Evolutionary conservation across 2,329 filamentous ascomycete genomes (phyloP).

Genomic region (Microcera coccophila): DNA sequence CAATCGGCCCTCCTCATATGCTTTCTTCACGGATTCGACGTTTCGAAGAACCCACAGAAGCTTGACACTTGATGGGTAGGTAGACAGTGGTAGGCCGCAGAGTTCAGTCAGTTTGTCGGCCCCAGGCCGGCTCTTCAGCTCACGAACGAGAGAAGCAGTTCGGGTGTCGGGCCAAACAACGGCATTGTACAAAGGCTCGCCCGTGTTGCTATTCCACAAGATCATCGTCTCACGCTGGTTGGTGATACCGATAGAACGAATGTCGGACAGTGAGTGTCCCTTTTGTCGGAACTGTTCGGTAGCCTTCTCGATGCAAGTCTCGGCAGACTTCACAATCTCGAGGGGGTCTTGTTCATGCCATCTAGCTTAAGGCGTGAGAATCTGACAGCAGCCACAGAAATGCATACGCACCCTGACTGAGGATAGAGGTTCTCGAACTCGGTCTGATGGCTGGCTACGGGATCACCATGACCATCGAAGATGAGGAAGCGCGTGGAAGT

Average conservation of each 20-base stretch:
- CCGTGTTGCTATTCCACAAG: constrained; percentile 77
- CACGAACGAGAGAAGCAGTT: constrained; percentile 66
- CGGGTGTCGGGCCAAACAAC: constrained; percentile 90
- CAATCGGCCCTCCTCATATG: constrained; percentile 71
- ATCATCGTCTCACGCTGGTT: constrained; percentile 88
- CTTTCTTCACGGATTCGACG: constrained; percentile 61
- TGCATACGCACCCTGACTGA: constrained; percentile 66
- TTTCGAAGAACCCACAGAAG: constrained; percentile 78
- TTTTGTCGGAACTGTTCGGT: constrained; percentile 66
- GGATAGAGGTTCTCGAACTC: constrained; percentile 84
- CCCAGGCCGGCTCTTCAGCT: constrained; percentile 64
- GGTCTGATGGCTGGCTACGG: constrained; percentile 78
- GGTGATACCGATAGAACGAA: constrained; percentile 78
- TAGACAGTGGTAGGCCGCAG: constrained; percentile 80
- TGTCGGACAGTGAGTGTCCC: constrained; percentile 63
- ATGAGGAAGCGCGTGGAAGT: constrained; percentile 88
- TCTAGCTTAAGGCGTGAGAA: constrained; percentile 39
- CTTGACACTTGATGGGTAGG: constrained; percentile 84
- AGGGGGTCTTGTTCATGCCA: constrained; percentile 88
- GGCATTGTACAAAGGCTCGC: constrained; percentile 76
- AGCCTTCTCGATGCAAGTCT: constrained; percentile 75
- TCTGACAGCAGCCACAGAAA: neutral
- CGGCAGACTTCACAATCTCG: constrained; percentile 70
- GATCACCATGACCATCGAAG: constrained; percentile 74
- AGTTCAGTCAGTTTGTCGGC: constrained; percentile 66